Base-by-base conservation (phyloP, 129 eudicot species). In the Escallonia rubra region DNA sequence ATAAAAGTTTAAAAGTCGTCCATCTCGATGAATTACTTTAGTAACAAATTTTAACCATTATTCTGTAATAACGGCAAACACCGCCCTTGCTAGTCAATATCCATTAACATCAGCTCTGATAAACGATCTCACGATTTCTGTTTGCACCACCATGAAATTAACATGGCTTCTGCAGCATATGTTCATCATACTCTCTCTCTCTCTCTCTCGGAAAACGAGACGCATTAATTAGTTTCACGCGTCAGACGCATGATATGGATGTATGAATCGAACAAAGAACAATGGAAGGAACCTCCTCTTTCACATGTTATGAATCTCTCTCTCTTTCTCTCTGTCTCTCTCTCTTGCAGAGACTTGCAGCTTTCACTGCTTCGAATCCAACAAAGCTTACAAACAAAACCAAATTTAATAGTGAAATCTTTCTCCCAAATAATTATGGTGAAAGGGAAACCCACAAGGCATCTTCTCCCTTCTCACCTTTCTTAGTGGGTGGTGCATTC, bases 401-500 rank as follows among this genome's bases (percentile, higher is more conserved):
- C 34, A 23, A 23, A 23, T 1, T 23, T 23, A 23, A 45, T 53
- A 63, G 45, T 43, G 45, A 58, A 41, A 61, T 43, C 7, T 40
- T 10, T 40, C 7, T 54, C 41, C 4, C 54, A 15, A 16, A 43
- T 11, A 16, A 11, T 68, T 54, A 14, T 68, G 34, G 3, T 34
- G 39, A 68, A 43, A 44, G 40, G 43, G 42, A 34, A 63, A 56
- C 43, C 38, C 42, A 44, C 34, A 44, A 58, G 56, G 65, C 73
- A 69, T 69, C 65, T 69, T 64, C 43, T 63, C 14, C n/a, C 34
- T 15, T 63, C n/a, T 8, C 67, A 4, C 41, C 67, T 43, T 44
- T 9, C 8, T 2, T 9, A 44, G n/a, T 9, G 34, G 34, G 34
- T 23, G 34, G 34, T 23, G 34, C 34, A 23, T 23, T 23, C 34